These are phyloP conservation scores for Patellaria atrata DNA, from an alignment of 495 filamentous ascomycete species.

Conservation along the genomic window DNA sequence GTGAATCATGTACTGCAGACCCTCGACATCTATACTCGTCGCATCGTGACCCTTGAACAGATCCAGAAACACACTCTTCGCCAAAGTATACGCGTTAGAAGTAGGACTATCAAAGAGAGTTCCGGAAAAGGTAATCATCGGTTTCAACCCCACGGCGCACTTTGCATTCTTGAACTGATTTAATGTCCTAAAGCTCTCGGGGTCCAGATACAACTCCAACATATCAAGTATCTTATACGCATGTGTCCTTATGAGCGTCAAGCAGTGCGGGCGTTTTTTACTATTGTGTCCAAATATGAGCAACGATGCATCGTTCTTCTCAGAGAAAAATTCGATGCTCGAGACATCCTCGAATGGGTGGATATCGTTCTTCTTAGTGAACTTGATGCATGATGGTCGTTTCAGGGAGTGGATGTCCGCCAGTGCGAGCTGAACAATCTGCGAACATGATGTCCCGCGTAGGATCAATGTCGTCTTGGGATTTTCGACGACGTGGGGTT, in stretches of 20 bases:
- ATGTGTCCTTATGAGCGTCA: conserved; percentile 76
- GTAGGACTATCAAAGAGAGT: conserved; percentile 67
- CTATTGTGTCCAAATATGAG: conserved; percentile 65
- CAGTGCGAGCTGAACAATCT: conserved; percentile 62
- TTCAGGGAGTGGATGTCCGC: conserved; percentile 71
- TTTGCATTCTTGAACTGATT: conserved; percentile 71
- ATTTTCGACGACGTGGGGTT: conserved; percentile 77
- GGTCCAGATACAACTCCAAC: conserved; percentile 72
- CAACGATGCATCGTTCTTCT: conserved; percentile 84
- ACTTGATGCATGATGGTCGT: conserved; percentile 63
- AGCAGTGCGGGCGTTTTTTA: conserved; percentile 85
- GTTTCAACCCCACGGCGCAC: conserved; percentile 68
- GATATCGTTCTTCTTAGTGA: conserved; percentile 88
- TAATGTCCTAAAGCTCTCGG: conserved; percentile 47
- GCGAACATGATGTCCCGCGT: conserved; percentile 64
- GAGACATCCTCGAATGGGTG: conserved; percentile 86
- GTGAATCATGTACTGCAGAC: conserved; percentile 74
- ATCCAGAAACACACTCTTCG: conserved; percentile 78
- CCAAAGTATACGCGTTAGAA: conserved; percentile 57
- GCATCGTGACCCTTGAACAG: conserved; percentile 71
- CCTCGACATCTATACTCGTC: conserved; percentile 78
- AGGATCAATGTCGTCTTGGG: conserved; percentile 77
- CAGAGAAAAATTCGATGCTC: conserved; percentile 69
- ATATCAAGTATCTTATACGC: conserved; percentile 79
- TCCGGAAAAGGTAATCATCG: conserved; percentile 76